Evolutionary conservation across 441 rosid species (phyloP).

Genomic region (Euphorbia celastroides): DNA sequence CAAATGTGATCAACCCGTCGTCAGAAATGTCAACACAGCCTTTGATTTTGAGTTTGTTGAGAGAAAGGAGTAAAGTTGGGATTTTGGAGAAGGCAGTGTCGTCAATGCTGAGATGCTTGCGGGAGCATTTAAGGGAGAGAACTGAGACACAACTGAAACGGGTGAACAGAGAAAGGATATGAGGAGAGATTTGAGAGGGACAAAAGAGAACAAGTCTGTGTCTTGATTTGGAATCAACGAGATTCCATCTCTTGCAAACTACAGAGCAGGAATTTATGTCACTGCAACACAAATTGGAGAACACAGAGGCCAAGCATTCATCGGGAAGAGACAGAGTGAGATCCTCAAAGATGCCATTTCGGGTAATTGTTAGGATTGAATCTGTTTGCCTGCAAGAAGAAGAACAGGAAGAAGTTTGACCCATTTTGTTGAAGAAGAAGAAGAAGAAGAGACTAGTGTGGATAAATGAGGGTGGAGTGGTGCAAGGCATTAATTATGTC

Average conservation of each 20-base stretch:
- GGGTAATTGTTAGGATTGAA: background rate
- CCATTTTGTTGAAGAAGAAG: background rate
- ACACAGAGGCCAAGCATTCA: conserved; percentile 32
- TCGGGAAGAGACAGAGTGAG: conserved; percentile 29
- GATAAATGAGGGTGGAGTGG: too few species aligned
- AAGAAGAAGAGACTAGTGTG: background rate
- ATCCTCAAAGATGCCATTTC: conserved; percentile 14
- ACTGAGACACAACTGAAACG: conserved; percentile 31
- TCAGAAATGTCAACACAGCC: conserved; percentile 37
- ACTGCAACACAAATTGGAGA: conserved; percentile 20
- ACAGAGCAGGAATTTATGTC: conserved; percentile 35
- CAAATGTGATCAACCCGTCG: conserved; percentile 29
- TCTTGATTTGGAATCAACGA: conserved; percentile 34
- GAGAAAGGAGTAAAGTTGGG: conserved; percentile 22
- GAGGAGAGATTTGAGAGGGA: conserved; percentile 26
- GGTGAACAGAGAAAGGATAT: conserved; percentile 27
- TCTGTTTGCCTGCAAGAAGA: background rate
- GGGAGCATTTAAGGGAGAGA: conserved; percentile 38
- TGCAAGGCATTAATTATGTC: too few species aligned
- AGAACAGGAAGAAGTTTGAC: background rate
- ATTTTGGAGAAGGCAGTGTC: conserved; percentile 23
- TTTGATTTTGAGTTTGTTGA: conserved; percentile 38
- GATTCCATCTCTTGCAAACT: conserved; percentile 36
- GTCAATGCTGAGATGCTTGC: conserved; percentile 32
- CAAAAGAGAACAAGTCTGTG: conserved; percentile 28